Percentiles rank a stretch among this genome's conserved stretches.
Conservation (phyloP, 2,329 filamentous ascomycete species). For the Orbilia javanica region DNA sequence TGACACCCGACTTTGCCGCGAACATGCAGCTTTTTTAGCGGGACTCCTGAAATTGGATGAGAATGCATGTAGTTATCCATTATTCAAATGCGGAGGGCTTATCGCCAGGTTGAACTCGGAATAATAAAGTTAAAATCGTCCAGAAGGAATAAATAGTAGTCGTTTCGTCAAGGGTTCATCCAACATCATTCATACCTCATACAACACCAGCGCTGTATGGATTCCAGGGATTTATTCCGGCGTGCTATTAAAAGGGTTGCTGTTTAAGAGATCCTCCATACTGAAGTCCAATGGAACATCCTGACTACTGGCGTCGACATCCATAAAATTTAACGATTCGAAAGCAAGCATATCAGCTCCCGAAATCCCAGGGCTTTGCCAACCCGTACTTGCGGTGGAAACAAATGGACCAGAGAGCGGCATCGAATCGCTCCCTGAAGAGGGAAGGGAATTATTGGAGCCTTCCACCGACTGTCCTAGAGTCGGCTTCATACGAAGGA, state of each 20-base stretch:
- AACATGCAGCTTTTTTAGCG: conserved; percentile 25
- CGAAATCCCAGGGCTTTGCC: conserved; percentile 33
- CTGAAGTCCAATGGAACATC: conserved; percentile 46
- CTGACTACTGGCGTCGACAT: conserved; percentile 48
- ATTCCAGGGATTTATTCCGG: conserved; percentile 17
- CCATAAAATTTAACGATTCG: conserved; percentile 55
- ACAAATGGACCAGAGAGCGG: conserved; percentile 42
- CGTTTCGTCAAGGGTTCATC: conserved; percentile 23
- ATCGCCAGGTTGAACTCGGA: neutral
- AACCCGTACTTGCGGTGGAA: conserved; percentile 18
- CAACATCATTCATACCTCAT: conserved; percentile 6
- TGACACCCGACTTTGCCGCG: conserved; percentile 50
- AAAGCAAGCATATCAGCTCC: conserved; percentile 54
- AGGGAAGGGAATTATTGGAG: conserved; percentile 39
- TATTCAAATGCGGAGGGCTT: conserved; percentile 3
- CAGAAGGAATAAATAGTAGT: neutral
- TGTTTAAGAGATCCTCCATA: conserved; percentile 55
- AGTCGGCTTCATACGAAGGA: conserved; percentile 43
- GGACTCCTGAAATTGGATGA: neutral
- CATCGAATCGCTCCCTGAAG: conserved; percentile 34
- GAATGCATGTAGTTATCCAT: neutral
- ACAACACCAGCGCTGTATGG: neutral
- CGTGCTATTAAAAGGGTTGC: conserved; percentile 45
- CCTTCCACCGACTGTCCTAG: conserved; percentile 36
- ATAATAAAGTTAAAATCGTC: neutral